These are phyloP conservation scores for Tetrahymena elliotti DNA, from an alignment of 73 alveolate species.

Conservation along the genomic window DNA sequence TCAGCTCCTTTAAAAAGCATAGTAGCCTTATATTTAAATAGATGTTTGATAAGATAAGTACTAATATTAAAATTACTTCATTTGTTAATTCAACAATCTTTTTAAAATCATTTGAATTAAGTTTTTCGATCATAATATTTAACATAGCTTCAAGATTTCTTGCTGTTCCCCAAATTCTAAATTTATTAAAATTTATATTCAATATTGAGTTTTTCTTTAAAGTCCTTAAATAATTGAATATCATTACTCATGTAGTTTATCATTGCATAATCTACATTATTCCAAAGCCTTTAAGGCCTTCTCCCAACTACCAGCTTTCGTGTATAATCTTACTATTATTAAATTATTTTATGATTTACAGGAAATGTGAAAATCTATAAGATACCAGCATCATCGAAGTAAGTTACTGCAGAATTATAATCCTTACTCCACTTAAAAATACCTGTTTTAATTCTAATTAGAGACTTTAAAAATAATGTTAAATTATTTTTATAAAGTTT, in stretches of 20 bases:
- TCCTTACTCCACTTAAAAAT: neutral
- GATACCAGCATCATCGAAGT: neutral
- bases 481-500: neutral
- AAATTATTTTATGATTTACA: neutral
- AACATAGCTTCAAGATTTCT: neutral
- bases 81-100: neutral
- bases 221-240: neutral
- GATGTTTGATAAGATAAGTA: neutral
- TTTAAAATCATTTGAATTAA: neutral
- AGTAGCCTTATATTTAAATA: neutral
- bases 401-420: neutral
- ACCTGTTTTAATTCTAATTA: neutral
- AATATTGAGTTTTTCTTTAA: neutral
- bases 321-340: neutral
- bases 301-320: neutral
- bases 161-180: neutral
- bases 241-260: neutral
- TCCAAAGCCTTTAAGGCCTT: neutral
- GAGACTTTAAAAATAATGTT: neutral
- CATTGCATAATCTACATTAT: neutral
- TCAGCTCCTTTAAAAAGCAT: neutral
- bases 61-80: neutral
- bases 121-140: neutral
- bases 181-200: neutral
- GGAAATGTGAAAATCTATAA: too few relatives aligned